These are phyloP conservation scores for Amphicarpaea edgeworthii DNA, from an alignment of 306 rosid species.

Conservation along the genomic window DNA sequence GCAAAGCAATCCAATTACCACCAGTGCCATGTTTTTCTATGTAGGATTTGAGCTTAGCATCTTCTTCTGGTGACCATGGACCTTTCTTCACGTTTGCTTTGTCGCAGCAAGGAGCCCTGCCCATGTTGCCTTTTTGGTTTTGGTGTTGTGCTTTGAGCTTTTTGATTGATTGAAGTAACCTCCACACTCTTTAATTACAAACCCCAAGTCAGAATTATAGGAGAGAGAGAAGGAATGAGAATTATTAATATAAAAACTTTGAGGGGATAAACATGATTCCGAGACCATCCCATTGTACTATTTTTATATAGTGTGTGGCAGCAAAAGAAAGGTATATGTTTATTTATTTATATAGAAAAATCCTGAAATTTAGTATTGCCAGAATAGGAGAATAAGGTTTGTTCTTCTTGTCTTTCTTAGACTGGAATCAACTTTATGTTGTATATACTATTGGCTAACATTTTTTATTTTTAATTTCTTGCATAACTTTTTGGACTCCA, in stretches of 20 bases:
- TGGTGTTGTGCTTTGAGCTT: conserved; percentile 44
- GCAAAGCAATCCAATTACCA: conserved; percentile 64
- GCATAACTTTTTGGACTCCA: conserved; percentile 44
- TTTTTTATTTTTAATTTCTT: conserved; percentile 40
- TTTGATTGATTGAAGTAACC: conserved; percentile 48
- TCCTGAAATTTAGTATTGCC: conserved; percentile 64
- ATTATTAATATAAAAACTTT: conserved; percentile 47
- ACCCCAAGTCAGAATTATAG: conserved; percentile 43
- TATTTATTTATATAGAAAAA: conserved; percentile 46
- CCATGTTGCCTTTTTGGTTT: conserved; percentile 58
- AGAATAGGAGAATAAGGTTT: conserved; percentile 67
- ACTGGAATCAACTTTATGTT: conserved; percentile 57
- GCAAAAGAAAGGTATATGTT: conserved; percentile 40
- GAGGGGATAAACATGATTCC: conserved; percentile 61
- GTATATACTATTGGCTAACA: conserved; percentile 35
- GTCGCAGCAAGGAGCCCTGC: conserved; percentile 85
- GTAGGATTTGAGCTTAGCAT: conserved; percentile 56
- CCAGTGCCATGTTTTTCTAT: conserved; percentile 59
- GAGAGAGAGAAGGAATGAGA: conserved; percentile 46
- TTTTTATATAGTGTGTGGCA: conserved; percentile 51
- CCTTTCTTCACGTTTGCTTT: conserved; percentile 68
- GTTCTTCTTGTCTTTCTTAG: conserved; percentile 89
- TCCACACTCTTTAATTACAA: conserved; percentile 47
- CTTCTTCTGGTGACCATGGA: conserved; percentile 67
- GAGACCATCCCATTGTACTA: conserved; percentile 44